phyloP scores from a whole-genome alignment of 1,284 basidiomycete genomes.

The Ganoderma leucocontextum region DNA sequence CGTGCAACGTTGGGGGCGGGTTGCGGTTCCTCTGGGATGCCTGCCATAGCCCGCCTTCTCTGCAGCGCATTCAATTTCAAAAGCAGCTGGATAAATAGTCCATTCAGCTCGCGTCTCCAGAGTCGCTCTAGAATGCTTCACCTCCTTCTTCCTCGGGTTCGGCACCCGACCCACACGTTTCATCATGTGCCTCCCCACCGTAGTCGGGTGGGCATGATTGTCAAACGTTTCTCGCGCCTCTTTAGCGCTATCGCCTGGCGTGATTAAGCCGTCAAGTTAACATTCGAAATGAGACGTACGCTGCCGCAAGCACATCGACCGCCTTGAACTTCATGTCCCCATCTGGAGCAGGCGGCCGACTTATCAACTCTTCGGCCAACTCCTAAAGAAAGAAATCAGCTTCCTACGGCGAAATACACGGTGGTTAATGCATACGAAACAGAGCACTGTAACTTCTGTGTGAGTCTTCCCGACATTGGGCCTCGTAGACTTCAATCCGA shows the following conservation, averaged over 20 bases:
- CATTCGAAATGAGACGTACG: background rate
- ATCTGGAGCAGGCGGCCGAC: background rate
- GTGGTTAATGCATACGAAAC: background rate
- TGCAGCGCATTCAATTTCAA: background rate
- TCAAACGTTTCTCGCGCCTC: background rate
- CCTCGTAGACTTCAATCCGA: no score
- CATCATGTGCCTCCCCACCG: background rate
- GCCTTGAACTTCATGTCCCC: conserved; percentile 3
- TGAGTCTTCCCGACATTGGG: background rate
- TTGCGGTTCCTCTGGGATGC: no score
- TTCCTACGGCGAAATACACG: background rate
- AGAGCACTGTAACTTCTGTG: background rate
- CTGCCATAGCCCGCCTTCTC: no score
- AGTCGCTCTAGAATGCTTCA: background rate
- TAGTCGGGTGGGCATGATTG: background rate
- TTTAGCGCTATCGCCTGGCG: background rate
- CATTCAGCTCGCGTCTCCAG: background rate
- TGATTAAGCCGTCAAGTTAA: background rate
- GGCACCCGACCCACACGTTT: background rate
- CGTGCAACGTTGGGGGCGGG: background rate
- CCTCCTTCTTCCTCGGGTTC: no score
- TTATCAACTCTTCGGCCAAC: background rate
- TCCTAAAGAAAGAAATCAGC: background rate
- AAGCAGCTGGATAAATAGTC: no score
- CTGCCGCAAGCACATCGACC: background rate